Base-by-base conservation (phyloP, 345 rosid genomes). In the Erysimum cheiranthoides region DNA sequence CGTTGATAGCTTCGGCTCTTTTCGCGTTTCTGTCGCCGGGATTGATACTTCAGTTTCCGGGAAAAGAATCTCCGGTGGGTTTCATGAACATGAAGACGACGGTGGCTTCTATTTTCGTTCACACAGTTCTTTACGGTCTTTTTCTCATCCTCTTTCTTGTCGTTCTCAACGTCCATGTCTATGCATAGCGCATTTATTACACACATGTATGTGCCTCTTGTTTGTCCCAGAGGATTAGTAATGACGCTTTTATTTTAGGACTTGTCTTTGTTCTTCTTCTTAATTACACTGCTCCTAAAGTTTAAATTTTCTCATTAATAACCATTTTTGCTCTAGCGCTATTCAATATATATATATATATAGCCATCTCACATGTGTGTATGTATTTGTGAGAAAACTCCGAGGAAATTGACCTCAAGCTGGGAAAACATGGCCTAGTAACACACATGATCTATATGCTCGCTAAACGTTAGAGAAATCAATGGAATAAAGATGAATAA, bases 21-120 rank as follows among this genome's bases (percentile, higher is more conserved):
- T 94, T 92, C 34, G 93, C 90, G 10, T 87, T 94, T 73, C 66
- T 92, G 18, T 85, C 90, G 14, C 98, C 98, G 6, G 96, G 96
- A 17, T 11, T 86, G 71, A 71, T 92, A 50, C 43, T 92, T 3
- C 97, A 92, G 68, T 84, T 92, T 67, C 97, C 96, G 0, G 97
- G 89, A 10, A 92, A 78, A 83, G 81, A 87, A 36, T 79, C 81
- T 21, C 90, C 96, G 3, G 61, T 92, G 10, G 96, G 82, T 68
- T 89, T 89, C 80, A 78, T 90, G 86, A 92, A 84, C 84, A 90
- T 92, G 98, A 89, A 89, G 87, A 94, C 97, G 0, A 90, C 90
- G n/a, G 1, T 90, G 0, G 89, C 96, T 8, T 80, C 98, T 73
- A 84, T 92, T 5, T 82, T 90, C 52, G 90, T 89, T 3, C 97